phyloP scores from a whole-genome alignment of 2,329 filamentous ascomycete species.

The Aspergillus pseudoterreus region DNA sequence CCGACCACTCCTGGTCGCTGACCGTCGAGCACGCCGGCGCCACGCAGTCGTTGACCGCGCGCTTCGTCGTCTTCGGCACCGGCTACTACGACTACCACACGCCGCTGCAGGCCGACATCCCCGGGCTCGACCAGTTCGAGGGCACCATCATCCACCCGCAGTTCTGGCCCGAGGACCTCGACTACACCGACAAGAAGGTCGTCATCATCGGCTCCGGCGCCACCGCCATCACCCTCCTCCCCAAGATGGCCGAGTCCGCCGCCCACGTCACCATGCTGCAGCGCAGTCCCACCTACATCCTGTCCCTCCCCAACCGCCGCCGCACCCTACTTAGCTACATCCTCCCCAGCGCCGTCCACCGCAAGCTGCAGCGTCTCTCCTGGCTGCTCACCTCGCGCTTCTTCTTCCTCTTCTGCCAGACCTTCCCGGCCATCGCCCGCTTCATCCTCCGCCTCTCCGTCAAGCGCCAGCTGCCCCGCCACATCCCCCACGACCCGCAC shows the following conservation, averaged over 20 bases:
- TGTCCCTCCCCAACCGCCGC: slow-evolving; percentile 47
- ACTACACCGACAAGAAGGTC: slow-evolving; percentile 64
- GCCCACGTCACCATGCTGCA: slow-evolving; percentile 73
- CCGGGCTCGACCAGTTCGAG: slow-evolving; percentile 63
- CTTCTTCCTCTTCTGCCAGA: slow-evolving; percentile 52
- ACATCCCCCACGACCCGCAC: slow-evolving; percentile 56
- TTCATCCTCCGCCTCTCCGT: slow-evolving; percentile 47
- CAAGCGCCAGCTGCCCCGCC: slow-evolving; percentile 50
- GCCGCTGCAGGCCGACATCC: slow-evolving; percentile 59
- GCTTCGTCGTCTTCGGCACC: slow-evolving; percentile 57
- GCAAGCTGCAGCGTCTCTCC: slow-evolving; percentile 41
- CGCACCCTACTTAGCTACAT: slow-evolving; percentile 21
- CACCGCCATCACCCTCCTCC: slow-evolving; percentile 74
- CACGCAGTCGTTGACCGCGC: slow-evolving; percentile 28
- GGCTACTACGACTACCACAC: slow-evolving; percentile 73
- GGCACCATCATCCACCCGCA: slow-evolving; percentile 66
- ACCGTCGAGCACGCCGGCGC: slow-evolving; percentile 39
- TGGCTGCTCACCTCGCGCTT: slow-evolving; percentile 47
- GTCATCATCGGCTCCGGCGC: slow-evolving; percentile 74
- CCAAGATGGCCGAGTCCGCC: slow-evolving; percentile 63
- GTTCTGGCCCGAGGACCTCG: slow-evolving; percentile 69
- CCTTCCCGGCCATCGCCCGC: slow-evolving; percentile 51
- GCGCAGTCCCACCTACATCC: slow-evolving; percentile 69
- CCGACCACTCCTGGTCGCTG: slow-evolving; percentile 53
- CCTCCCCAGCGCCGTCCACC: slow-evolving; percentile 34